A percentile compares a stretch with the other conserved stretches of the same genome.
Evolutionary conservation across 179 eudicot species (phyloP).

Genomic region (Sideroxylon spinosum): DNA sequence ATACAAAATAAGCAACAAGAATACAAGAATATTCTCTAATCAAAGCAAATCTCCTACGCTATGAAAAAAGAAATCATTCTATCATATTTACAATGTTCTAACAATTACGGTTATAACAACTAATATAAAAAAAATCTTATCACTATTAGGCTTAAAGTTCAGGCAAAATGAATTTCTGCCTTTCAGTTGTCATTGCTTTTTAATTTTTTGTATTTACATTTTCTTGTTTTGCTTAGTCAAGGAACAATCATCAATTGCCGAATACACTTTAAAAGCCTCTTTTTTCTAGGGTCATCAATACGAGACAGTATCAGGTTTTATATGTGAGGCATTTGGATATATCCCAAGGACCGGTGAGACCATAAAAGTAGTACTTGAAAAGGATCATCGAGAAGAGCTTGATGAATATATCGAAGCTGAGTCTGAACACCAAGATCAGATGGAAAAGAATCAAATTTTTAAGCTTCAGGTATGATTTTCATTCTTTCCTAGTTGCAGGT

Average conservation of each 20-base stretch:
- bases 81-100: too few species aligned
- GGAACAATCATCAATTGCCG: neutral
- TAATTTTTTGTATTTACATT: neutral
- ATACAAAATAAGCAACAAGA: too few species aligned
- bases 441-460: constrained; percentile 53
- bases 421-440: constrained; percentile 49
- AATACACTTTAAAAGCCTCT: neutral
- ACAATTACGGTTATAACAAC: neutral
- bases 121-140: neutral
- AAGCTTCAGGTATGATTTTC: constrained; percentile 67
- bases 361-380: constrained; percentile 70
- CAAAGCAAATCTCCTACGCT: neutral
- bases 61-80: too few species aligned
- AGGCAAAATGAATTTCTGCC: neutral
- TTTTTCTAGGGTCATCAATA: constrained; percentile 65
- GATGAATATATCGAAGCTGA: constrained; percentile 48
- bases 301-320: constrained; percentile 91
- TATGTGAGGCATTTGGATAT: constrained; percentile 91
- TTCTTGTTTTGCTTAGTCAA: neutral
- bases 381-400: constrained; percentile 54
- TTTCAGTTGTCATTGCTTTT: neutral
- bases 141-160: neutral
- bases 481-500: neutral
- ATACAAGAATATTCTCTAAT: too few species aligned
- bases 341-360: constrained; percentile 96